phyloP scores from a whole-genome alignment of 2,329 filamentous ascomycete genomes.

The Fusarium sp. region DNA sequence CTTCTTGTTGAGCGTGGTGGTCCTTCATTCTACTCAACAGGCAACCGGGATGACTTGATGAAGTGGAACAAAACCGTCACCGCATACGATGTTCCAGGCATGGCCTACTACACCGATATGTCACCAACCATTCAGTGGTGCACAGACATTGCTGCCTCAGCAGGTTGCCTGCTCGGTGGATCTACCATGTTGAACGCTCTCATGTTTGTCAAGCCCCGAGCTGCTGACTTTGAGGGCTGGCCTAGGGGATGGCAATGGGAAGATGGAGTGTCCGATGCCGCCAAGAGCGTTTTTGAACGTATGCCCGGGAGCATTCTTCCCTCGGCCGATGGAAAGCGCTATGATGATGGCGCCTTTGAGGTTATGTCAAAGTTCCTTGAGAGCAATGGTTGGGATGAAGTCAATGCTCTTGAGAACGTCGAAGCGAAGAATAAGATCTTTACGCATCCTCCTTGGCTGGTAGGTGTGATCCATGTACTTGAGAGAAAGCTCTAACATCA shows the following conservation, averaged over 20 bases:
- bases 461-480: neutral
- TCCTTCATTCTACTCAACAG: conserved; percentile 69
- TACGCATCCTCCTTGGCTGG: conserved; percentile 69
- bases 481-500: neutral
- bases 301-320: conserved; percentile 62
- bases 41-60: conserved; percentile 65
- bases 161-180: conserved; percentile 74
- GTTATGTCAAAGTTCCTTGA: conserved; percentile 67
- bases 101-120: conserved; percentile 75
- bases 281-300: conserved; percentile 69
- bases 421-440: conserved; percentile 72
- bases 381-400: conserved; percentile 68
- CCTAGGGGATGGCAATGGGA: conserved; percentile 73
- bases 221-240: conserved; percentile 76
- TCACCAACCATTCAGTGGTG: conserved; percentile 48
- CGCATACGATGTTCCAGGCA: conserved; percentile 74
- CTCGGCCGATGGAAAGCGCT: conserved; percentile 72
- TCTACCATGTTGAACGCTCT: conserved; percentile 72
- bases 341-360: conserved; percentile 72
- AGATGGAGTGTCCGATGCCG: conserved; percentile 60
- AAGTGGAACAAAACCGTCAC: conserved; percentile 71
- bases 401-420: conserved; percentile 67
- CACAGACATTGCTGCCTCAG: conserved; percentile 27
- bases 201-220: conserved; percentile 72
- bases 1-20: conserved; percentile 68